Base-by-base conservation (phyloP, 2,329 filamentous ascomycete species). In the Microcyclosporella mali region DNA sequence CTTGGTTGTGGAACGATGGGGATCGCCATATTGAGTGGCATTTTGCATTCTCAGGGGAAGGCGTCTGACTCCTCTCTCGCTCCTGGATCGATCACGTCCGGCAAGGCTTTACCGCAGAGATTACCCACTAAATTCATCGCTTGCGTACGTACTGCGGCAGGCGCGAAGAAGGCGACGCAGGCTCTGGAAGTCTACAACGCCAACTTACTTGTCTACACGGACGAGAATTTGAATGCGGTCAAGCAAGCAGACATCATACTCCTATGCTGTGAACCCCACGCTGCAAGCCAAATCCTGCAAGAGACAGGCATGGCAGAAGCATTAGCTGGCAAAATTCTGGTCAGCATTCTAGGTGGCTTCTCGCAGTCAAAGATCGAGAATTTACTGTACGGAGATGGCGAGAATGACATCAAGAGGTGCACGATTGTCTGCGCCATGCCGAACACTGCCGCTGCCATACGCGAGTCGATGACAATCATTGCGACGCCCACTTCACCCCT, bases 1-100 rank as follows among this genome's bases (percentile, higher is more conserved):
- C 74, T 94, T 45, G 88, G 88, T 57, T 92, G 85, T 66, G 87
- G 85, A 85, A 89, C 82, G 40, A 85, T 94, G 79, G 88, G 88
- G 46, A 85, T 86, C 47, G 86, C 86, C 45, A 89, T 94, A 55
- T 77, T 94, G 44, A 81, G 78, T 41, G 88, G 87, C 51, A 83
- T 95, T 59, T 77, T 94, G 55, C 72, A 78, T 47, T 85, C 84
- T 9, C 74, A 92, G 33, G 56, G 73, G 66, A 70, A 70, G 58
- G 17, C 25, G 9, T 11, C 17, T 17, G 21, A 21, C 21, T 25
- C 21, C 21, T 25, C 21, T 25, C 9, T 9, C 4, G 21, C 21
- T 25, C 21, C 21, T 25, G 21, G 21, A 25, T 25, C 21, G 21
- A 25, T 9, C 9, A 25, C 21, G 21, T 9, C 21, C 39, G 34